A percentile compares a stretch with the other conserved stretches of the same genome.
These are phyloP conservation scores for Coemansia sp. DNA, from an alignment of 192 early-diverging fungal species.

Conservation along the genomic window DNA sequence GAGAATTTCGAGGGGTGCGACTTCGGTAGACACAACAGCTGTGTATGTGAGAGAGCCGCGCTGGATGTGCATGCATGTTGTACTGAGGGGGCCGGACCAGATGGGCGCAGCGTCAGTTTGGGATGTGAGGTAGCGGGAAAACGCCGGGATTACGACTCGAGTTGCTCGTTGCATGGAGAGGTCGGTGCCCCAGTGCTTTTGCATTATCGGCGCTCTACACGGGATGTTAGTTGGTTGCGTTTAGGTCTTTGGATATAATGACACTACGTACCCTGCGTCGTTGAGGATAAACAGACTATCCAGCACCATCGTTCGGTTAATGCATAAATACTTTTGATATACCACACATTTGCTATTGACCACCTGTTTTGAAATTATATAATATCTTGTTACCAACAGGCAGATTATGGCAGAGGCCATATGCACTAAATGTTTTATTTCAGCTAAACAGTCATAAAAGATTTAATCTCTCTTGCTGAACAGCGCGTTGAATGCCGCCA, in stretches of 20 bases:
- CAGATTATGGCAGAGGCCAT: neutral
- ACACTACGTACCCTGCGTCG: conserved; percentile 54
- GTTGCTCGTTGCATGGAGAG: conserved; percentile 62
- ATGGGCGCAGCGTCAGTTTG: conserved; percentile 35
- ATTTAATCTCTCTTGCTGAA: conserved; percentile 25
- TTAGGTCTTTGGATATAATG: neutral
- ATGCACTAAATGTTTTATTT: too few species aligned
- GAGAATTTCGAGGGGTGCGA: conserved; percentile 78
- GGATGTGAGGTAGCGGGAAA: conserved; percentile 55
- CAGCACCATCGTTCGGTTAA: conserved; percentile 43
- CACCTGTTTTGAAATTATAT: too few species aligned
- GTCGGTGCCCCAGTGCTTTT: conserved; percentile 81
- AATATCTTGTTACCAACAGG: neutral
- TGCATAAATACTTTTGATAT: too few species aligned
- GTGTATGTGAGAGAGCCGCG: conserved; percentile 75
- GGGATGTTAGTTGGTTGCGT: neutral
- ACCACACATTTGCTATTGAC: too few species aligned
- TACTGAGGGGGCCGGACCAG: conserved; percentile 26
- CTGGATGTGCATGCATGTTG: conserved; percentile 42
- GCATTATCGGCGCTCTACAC: conserved; percentile 76
- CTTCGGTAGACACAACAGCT: conserved; percentile 71
- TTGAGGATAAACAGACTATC: conserved; percentile 74
- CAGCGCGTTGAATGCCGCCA: conserved; percentile 75
- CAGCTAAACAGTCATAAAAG: neutral
- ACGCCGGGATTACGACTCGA: conserved; percentile 65